Conservation (phyloP, 306 rosid genomes). For the Acacia crassicarpa region DNA sequence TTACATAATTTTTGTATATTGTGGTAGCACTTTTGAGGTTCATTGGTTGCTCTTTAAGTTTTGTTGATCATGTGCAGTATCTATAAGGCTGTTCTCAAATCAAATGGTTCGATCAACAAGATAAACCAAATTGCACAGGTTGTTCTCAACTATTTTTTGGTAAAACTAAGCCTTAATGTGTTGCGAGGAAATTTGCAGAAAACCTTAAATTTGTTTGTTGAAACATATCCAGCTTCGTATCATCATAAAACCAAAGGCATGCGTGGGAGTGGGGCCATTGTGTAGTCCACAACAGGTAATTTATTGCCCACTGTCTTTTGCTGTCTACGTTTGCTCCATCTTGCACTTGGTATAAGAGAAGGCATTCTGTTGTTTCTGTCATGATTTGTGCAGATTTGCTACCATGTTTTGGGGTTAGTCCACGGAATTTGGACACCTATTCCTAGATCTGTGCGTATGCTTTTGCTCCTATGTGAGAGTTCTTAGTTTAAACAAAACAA, state of each 20-base stretch:
- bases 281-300: conserved; percentile 87
- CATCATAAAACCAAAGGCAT: conserved; percentile 79
- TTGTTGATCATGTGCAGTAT: conserved; percentile 58
- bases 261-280: conserved; percentile 84
- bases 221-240: conserved; percentile 77
- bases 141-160: conserved; percentile 33
- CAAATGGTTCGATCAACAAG: conserved; percentile 78
- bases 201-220: conserved; percentile 35
- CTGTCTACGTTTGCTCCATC: conserved; percentile 27
- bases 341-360: conserved; percentile 8
- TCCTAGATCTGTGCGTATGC: conserved; percentile 89
- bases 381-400: conserved; percentile 75
- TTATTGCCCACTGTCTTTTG: conserved; percentile 22
- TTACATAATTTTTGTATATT: background rate
- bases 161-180: conserved; percentile 25
- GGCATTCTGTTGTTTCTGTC: conserved; percentile 32
- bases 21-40: conserved; percentile 18
- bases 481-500: conserved; percentile 11
- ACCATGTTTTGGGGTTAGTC: conserved; percentile 90
- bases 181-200: conserved; percentile 26
- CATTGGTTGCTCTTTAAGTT: conserved; percentile 26
- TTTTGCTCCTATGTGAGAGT: conserved; percentile 35
- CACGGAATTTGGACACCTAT: conserved; percentile 98
- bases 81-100: conserved; percentile 79
- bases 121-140: conserved; percentile 97